Conservation (phyloP, 2,329 filamentous ascomycete species). For the Verticillium klebahnii region DNA sequence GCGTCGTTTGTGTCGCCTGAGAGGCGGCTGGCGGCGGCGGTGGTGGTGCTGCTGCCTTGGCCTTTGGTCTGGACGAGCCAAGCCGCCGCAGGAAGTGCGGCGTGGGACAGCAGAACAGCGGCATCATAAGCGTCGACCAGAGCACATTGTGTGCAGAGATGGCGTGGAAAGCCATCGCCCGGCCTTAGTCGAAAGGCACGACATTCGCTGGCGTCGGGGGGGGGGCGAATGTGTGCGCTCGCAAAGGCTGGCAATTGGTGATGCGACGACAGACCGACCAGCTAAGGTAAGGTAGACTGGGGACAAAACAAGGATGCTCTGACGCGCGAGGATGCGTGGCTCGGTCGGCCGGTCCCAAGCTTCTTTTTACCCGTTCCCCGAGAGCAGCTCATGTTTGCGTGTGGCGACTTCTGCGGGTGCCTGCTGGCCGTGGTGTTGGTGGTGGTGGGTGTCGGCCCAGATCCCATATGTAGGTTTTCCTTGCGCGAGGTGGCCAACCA, state of each 20-base stretch:
- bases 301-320: background rate
- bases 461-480: background rate
- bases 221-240: background rate
- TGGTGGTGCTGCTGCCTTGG: background rate
- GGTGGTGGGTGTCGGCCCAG: background rate
- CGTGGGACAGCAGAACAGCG: background rate
- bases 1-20: background rate
- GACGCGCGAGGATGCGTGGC: background rate
- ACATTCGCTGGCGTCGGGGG: background rate
- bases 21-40: background rate
- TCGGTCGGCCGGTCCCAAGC: background rate
- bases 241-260: background rate
- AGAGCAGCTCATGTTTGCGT: background rate
- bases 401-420: background rate
- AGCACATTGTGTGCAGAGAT: background rate
- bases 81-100: background rate
- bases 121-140: background rate
- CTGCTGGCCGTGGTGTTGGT: background rate
- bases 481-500: background rate
- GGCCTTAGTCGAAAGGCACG: background rate
- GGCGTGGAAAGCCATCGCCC: background rate
- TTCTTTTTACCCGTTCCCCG: background rate
- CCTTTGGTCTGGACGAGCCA: background rate
- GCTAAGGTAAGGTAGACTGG: background rate
- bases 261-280: background rate